These are phyloP conservation scores for Mediolabrus comicus DNA, from an alignment of 108 stramenopile species.

Conservation along the genomic window DNA sequence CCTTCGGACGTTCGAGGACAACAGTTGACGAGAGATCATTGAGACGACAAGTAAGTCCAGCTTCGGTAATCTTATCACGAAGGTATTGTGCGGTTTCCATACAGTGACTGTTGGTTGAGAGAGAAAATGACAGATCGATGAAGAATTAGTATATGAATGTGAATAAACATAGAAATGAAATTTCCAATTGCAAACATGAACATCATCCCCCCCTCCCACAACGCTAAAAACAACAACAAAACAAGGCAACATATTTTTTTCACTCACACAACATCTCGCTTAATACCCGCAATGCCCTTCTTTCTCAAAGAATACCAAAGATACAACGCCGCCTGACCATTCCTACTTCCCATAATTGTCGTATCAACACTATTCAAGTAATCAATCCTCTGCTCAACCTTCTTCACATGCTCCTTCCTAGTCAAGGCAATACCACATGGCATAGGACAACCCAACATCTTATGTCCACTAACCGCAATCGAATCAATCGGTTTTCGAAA, in stretches of 20 bases:
- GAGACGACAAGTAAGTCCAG: slow-evolving; percentile 73
- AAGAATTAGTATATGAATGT: background rate
- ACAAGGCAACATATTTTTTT: background rate
- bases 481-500: slow-evolving; percentile 85
- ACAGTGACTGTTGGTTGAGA: slow-evolving; percentile 59
- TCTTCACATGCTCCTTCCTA: slow-evolving; percentile 86
- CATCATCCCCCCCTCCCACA: no score
- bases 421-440: slow-evolving; percentile 84
- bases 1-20: slow-evolving; percentile 80
- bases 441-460: slow-evolving; percentile 92
- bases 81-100: slow-evolving; percentile 86
- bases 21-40: slow-evolving; percentile 83
- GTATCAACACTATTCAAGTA: slow-evolving; percentile 85
- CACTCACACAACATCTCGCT: slow-evolving; percentile 80
- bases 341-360: slow-evolving; percentile 82
- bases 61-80: slow-evolving; percentile 61
- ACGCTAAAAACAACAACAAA: background rate
- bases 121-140: background rate
- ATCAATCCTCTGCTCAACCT: slow-evolving; percentile 84
- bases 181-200: background rate
- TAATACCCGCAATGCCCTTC: slow-evolving; percentile 84
- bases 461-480: slow-evolving; percentile 88
- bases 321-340: slow-evolving; percentile 81
- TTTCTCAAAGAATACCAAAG: slow-evolving; percentile 89
- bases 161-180: background rate